A percentile compares a stretch with the other conserved stretches of the same genome.
These are phyloP conservation scores for Trichoderma pleuroti DNA, from an alignment of 2,329 filamentous ascomycete species.

Conservation along the genomic window DNA sequence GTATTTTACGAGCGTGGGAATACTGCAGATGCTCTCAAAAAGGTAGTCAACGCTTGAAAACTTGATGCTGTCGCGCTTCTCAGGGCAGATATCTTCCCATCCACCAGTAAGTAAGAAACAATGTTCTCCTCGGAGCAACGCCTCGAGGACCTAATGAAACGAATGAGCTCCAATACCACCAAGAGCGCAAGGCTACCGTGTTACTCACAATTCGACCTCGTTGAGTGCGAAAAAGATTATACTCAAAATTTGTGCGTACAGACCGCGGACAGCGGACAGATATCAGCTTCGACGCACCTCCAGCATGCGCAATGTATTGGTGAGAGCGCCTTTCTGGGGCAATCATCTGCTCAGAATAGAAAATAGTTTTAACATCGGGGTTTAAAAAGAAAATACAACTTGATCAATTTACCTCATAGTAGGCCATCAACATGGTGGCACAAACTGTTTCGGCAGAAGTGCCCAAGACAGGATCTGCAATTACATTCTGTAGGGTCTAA, in stretches of 20 bases:
- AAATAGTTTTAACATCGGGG: not conserved
- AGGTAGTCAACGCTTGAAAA: not conserved
- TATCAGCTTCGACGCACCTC: not conserved
- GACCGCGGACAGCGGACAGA: not conserved
- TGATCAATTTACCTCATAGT: not conserved
- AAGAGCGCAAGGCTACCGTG: not conserved
- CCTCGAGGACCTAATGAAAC: not conserved
- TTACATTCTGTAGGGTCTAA: not conserved
- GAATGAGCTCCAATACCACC: not conserved
- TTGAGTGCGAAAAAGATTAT: not conserved
- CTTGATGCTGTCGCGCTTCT: not conserved
- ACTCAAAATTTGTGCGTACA: not conserved
- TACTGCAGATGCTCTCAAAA: not conserved
- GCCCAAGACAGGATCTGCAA: not conserved
- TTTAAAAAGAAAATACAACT: not conserved
- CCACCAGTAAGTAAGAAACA: not conserved
- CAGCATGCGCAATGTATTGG: constrained; percentile 1
- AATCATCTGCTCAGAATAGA: not conserved
- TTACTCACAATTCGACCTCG: not conserved
- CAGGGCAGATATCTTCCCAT: not conserved
- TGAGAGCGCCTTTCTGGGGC: not conserved
- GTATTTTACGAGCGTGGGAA: not conserved
- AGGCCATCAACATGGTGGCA: not conserved
- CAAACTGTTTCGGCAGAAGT: not conserved
- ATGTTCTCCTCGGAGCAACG: not conserved